A percentile compares a stretch with the other conserved stretches of the same genome.
Conservation (phyloP, 1,284 basidiomycete genomes). For the Rhodotorula sp. region DNA sequence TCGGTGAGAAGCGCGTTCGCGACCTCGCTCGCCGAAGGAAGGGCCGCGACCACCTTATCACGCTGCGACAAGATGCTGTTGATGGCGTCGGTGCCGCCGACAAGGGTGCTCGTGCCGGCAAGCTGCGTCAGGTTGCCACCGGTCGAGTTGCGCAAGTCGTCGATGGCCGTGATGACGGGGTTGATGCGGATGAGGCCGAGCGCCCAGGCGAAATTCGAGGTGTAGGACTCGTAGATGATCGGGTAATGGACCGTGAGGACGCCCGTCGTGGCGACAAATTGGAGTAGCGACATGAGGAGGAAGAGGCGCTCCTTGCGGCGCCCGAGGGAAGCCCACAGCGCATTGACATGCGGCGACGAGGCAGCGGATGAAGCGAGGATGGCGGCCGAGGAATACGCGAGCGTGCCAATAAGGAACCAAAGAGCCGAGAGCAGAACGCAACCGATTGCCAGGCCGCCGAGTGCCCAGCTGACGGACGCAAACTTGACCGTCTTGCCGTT, state of each 20-base stretch:
- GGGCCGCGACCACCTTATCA: conserved; percentile 54
- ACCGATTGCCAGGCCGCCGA: conserved; percentile 68
- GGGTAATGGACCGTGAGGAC: conserved; percentile 87
- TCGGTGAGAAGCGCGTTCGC: conserved; percentile 50
- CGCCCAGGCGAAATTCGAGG: conserved; percentile 86
- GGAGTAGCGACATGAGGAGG: conserved; percentile 78
- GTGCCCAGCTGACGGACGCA: conserved; percentile 72
- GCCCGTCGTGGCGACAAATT: conserved; percentile 72
- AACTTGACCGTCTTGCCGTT: conserved; percentile 85
- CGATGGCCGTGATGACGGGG: conserved; percentile 73
- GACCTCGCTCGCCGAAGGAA: conserved; percentile 55
- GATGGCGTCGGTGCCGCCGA: conserved; percentile 44
- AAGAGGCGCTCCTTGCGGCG: conserved; percentile 61
- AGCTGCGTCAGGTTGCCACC: conserved; percentile 71
- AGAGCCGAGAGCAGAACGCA: conserved; percentile 67
- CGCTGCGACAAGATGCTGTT: conserved; percentile 30
- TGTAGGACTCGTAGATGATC: conserved; percentile 66
- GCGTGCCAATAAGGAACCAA: conserved; percentile 46
- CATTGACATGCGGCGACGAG: conserved; percentile 6
- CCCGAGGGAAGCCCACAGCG: conserved; percentile 27
- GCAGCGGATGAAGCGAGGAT: conserved; percentile 34
- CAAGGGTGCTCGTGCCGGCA: conserved; percentile 59
- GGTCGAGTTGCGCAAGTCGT: conserved; percentile 74
- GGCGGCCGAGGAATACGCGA: conserved; percentile 50
- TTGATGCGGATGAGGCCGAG: conserved; percentile 73